Evolutionary conservation across 1,284 basidiomycete genomes (phyloP).

Genomic region (Cerioporus squamosus): DNA sequence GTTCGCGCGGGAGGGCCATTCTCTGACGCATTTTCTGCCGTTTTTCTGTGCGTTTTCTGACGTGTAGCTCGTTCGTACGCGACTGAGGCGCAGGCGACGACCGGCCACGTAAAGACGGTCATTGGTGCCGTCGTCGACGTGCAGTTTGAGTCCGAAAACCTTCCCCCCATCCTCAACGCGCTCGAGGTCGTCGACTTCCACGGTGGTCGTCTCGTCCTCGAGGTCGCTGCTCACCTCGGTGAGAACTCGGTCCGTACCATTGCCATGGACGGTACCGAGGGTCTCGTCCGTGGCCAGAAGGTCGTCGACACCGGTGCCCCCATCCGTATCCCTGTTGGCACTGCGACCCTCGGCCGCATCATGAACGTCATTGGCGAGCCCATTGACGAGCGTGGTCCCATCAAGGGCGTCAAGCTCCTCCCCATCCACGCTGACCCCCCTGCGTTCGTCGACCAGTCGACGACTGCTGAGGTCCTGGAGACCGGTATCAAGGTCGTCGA

Average conservation of each 20-base stretch:
- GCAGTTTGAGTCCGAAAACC: constrained; percentile 88
- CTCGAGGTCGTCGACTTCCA: constrained; percentile 95
- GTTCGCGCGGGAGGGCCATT: background rate
- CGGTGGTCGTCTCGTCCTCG: constrained; percentile 93
- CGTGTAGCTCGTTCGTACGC: constrained; percentile 84
- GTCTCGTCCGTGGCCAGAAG: constrained; percentile 98
- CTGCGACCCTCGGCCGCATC: constrained; percentile 94
- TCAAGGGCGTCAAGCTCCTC: constrained; percentile 89
- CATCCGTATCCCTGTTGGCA: constrained; percentile 96
- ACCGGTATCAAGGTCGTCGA: constrained; percentile 99
- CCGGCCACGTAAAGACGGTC: constrained; percentile 90
- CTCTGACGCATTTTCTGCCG: constrained; percentile 24
- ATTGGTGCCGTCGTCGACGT: constrained; percentile 99
- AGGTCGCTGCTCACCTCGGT: constrained; percentile 96
- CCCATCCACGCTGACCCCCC: constrained; percentile 98
- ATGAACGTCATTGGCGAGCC: constrained; percentile 99
- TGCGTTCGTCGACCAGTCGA: constrained; percentile 97
- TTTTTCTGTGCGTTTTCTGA: constrained; percentile 28
- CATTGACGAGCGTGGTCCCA: constrained; percentile 98
- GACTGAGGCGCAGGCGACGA: constrained; percentile 76
- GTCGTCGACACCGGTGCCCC: constrained; percentile 96
- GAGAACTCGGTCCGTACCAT: constrained; percentile 98
- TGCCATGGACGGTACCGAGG: constrained; percentile 99
- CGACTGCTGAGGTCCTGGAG: constrained; percentile 96
- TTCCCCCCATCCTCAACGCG: constrained; percentile 97